Evolutionary conservation across 2,329 filamentous ascomycete genomes (phyloP), one percentile per base, ranked within the genome.

Genomic region (Fusarium redolens): DNA sequence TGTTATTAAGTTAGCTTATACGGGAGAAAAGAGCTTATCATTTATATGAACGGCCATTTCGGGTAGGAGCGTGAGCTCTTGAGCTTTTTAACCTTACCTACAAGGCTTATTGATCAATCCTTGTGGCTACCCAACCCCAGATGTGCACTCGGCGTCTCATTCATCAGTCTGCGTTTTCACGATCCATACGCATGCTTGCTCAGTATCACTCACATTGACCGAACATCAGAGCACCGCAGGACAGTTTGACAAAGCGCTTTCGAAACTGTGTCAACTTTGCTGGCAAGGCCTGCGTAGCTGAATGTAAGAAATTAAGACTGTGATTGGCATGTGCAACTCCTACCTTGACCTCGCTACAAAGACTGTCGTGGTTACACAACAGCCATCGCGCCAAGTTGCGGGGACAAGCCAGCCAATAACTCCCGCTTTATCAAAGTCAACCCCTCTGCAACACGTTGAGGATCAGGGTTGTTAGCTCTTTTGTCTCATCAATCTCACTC

Each of bases 401-500:
- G 69, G 69, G 28, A 47, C n/a, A 57, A 69, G 31, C 60, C 64
- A 52, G n/a, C 71, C 71, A 74, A 74, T 74, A 43, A 28, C 41
- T 41, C 28, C 33, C 25, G 47, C 31, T 47, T 37, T 44, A 30
- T 54, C 48, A 50, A 48, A 38, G 22, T 50, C 33, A 61, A 52
- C 71, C 71, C 71, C 71, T 72, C 71, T 58, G 22, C 59, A 38
- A 56, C 35, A 35, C 51, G 60, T 52, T 41, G 55, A 55, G 67
- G 66, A 68, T 65, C 71, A 73, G 56, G 65, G 48, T 63, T 63
- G 18, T 37, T 55, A 66, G 55, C 54, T 73, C 38, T 48, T 48
- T 56, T 72, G 71, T 74, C 71, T 74, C 71, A 60, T 73, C 70
- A 73, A 33, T 43, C 58, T 68, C 61, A 73, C 31, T 45, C 55